Evolutionary conservation across 2,329 filamentous ascomycete species (phyloP).

Genomic region (Fusarium verrucosum): DNA sequence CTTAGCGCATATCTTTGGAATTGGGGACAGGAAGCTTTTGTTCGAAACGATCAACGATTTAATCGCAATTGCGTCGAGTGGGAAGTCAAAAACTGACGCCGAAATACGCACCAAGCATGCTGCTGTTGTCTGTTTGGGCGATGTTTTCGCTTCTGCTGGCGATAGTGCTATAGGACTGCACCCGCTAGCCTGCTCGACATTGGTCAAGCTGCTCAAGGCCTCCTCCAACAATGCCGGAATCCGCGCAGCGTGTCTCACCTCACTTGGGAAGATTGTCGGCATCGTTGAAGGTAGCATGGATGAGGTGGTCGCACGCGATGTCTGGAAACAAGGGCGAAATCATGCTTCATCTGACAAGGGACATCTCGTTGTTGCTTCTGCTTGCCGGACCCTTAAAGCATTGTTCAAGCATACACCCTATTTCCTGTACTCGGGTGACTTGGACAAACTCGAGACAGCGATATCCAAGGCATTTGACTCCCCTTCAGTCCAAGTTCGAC

Average conservation of each 20-base stretch:
- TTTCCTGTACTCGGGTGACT: slow-evolving; percentile 89
- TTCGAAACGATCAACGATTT: slow-evolving; percentile 96
- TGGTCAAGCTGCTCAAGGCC: slow-evolving; percentile 82
- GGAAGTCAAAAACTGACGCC: slow-evolving; percentile 78
- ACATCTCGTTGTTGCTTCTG: slow-evolving; percentile 78
- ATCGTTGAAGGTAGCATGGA: slow-evolving; percentile 83
- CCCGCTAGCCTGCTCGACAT: slow-evolving; percentile 73
- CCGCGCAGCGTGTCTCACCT: slow-evolving; percentile 78
- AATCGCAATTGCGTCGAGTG: slow-evolving; percentile 73
- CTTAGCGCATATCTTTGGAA: slow-evolving; percentile 81
- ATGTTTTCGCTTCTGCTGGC: slow-evolving; percentile 89
- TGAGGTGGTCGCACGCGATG: slow-evolving; percentile 83
- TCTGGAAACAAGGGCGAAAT: slow-evolving; percentile 90
- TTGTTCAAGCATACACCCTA: slow-evolving; percentile 77
- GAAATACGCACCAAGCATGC: slow-evolving; percentile 86
- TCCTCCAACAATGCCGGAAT: slow-evolving; percentile 83
- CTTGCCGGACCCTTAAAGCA: slow-evolving; percentile 80
- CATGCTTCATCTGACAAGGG: slow-evolving; percentile 83
- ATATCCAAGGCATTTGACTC: slow-evolving; percentile 91
- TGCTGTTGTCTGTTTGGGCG: slow-evolving; percentile 84
- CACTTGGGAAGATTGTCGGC: slow-evolving; percentile 77
- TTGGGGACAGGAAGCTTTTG: slow-evolving; percentile 88
- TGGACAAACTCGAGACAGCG: slow-evolving; percentile 84
- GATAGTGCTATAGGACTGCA: slow-evolving; percentile 91
- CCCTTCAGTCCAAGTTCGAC: slow-evolving; percentile 75